These are phyloP conservation scores for Thecaphora thlaspeos DNA, from an alignment of 1,284 basidiomycete genomes.

Conservation along the genomic window DNA sequence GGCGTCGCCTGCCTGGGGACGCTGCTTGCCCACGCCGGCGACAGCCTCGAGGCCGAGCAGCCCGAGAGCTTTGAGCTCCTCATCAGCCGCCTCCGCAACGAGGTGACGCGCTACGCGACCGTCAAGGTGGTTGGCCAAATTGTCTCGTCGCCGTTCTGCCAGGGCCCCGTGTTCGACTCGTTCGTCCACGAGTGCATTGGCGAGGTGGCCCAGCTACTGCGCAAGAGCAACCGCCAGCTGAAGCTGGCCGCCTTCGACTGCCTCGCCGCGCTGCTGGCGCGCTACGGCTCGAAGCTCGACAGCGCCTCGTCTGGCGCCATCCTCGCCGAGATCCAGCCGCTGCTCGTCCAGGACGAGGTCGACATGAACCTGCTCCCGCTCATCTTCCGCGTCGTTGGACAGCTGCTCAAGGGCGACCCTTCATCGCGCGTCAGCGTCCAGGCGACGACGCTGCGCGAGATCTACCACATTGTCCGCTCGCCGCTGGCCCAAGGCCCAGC, in stretches of 20 bases:
- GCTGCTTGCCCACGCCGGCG: constrained; percentile 80
- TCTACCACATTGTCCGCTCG: constrained; percentile 73
- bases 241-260: constrained; percentile 79
- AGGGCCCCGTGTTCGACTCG: constrained; percentile 62
- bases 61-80: constrained; percentile 66
- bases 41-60: constrained; percentile 62
- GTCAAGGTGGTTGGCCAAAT: constrained; percentile 61
- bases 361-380: constrained; percentile 44
- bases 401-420: constrained; percentile 28
- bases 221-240: constrained; percentile 74
- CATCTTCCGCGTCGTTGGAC: constrained; percentile 29
- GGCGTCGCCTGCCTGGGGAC: constrained; percentile 82
- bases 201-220: constrained; percentile 74
- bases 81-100: constrained; percentile 69
- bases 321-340: constrained; percentile 39
- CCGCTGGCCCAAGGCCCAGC: constrained; percentile 72
- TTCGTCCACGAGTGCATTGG: constrained; percentile 77
- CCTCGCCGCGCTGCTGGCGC: constrained; percentile 71
- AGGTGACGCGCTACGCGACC: constrained; percentile 62
- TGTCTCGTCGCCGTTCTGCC: constrained; percentile 59
- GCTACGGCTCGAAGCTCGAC: constrained; percentile 60
- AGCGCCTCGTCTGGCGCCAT: constrained; percentile 23
- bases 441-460: constrained; percentile 64
- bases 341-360: constrained; percentile 30
- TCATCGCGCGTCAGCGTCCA: constrained; percentile 21